Conservation (phyloP, 495 filamentous ascomycete genomes). For the Penicillium salamii region DNA sequence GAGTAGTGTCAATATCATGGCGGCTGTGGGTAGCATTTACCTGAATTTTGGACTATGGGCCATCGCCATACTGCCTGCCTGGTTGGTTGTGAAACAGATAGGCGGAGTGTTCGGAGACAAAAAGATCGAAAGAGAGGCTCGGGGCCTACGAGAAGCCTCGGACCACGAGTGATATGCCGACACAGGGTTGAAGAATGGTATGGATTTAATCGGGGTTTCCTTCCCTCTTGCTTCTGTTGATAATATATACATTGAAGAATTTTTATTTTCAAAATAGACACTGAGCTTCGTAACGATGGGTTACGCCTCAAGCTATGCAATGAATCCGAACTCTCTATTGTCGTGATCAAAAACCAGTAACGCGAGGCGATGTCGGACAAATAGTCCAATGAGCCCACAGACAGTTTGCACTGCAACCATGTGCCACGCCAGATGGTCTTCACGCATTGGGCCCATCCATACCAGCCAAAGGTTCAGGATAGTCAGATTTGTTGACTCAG, state of each 20-base stretch:
- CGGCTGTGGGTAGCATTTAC: slow-evolving; percentile 57
- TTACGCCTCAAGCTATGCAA: slow-evolving; percentile 15
- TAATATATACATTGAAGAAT: slow-evolving; percentile 10
- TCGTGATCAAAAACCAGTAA: slow-evolving; percentile 82
- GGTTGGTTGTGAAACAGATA: slow-evolving; percentile 54
- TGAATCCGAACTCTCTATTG: slow-evolving; percentile 53
- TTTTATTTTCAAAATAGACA: neutral
- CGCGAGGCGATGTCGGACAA: slow-evolving; percentile 81
- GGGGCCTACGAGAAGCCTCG: slow-evolving; percentile 11
- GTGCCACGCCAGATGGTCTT: slow-evolving; percentile 76
- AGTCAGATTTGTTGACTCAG: slow-evolving; percentile 86
- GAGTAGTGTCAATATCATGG: slow-evolving; percentile 53
- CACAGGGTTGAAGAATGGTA: neutral
- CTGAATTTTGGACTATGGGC: slow-evolving; percentile 64
- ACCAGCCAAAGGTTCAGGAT: slow-evolving; percentile 94
- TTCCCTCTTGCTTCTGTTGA: neutral
- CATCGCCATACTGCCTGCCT: slow-evolving; percentile 54
- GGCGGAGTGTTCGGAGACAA: slow-evolving; percentile 38
- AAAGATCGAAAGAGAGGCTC: slow-evolving; percentile 33
- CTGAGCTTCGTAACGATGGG: too few relatives aligned
- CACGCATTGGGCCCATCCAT: slow-evolving; percentile 88
- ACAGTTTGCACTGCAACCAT: slow-evolving; percentile 70
- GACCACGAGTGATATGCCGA: slow-evolving; percentile 6
- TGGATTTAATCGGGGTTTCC: neutral
- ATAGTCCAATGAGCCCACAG: slow-evolving; percentile 75